phyloP scores from a whole-genome alignment of 805 yeast genomes.

The Candida pseudofarinosa region DNA sequence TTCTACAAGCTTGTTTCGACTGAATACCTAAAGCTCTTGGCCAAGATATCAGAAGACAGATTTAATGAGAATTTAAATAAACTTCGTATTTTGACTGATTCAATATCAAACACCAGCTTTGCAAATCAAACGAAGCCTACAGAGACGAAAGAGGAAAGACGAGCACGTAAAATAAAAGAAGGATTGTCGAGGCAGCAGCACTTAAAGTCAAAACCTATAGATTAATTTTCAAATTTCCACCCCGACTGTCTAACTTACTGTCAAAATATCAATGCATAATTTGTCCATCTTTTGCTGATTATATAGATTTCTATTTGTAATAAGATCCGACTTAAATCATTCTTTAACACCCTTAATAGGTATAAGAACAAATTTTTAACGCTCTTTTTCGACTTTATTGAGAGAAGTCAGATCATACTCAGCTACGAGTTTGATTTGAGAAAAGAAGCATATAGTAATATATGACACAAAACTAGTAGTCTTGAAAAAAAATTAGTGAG shows the following conservation, averaged over 20 bases:
- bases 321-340: too few species aligned
- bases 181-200: constrained; percentile 26
- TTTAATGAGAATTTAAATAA: constrained; percentile 64
- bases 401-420: too few species aligned
- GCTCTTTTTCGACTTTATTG: too few species aligned
- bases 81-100: constrained; percentile 43
- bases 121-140: too few species aligned
- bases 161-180: constrained; percentile 49
- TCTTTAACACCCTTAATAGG: too few species aligned
- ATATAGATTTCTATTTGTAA: too few species aligned
- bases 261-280: background rate
- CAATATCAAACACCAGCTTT: constrained; percentile 25
- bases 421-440: too few species aligned
- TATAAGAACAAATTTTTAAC: too few species aligned
- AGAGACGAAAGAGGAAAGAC: constrained; percentile 51
- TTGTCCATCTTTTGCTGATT: too few species aligned
- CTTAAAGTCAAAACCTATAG: background rate
- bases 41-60: constrained; percentile 55
- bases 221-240: background rate
- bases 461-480: background rate
- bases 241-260: background rate
- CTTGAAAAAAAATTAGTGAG: background rate
- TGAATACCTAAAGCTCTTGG: constrained; percentile 48
- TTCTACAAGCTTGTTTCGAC: constrained; percentile 45
- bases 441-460: too few species aligned